Evolutionary conservation across 1,284 basidiomycete genomes (phyloP), one percentile per base, ranked within the genome.

Genomic region (Pseudozyma pruni): DNA sequence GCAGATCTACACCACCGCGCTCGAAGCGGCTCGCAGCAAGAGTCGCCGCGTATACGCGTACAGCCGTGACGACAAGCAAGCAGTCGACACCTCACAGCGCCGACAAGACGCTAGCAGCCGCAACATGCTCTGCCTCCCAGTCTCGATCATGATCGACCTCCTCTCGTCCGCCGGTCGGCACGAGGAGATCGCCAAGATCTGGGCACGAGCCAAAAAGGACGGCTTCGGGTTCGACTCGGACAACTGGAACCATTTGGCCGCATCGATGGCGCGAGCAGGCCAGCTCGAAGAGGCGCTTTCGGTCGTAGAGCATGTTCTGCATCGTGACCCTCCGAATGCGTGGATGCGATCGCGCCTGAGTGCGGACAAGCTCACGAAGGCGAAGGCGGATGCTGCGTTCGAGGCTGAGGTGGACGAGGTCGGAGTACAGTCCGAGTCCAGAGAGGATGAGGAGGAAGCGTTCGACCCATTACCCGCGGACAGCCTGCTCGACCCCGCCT

Each of bases 161-260:
- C 55, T 75, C 8, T 67, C 74, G 2, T 40, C 34, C 0, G 71
- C 72, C 7, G 79, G 73, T 1, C 83, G 94, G 34, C 91, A 91
- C 3, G 83, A 85, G 1, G 87, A 89, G 54, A 87, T 96, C 35
- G 87, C 89, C 17, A 79, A 83, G 11, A 85, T 87, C 0, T 98
- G 95, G 94, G 83, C 85, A 16, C 80, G 84, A 27, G 87, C 92
- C 43, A 86, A 88, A 63, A 70, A 83, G 7, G 83, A 86, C n/a
- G 92, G 92, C 1, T 91, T 95, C 72, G 86, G 86, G 3, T 93
- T 94, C 78, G 93, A 97, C 80, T 87, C 91, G 11, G 89, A 91
- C 74, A 98, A 97, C 83, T 98, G 93, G 91, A 98, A 97, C 80
- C 89, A 92, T 76, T 86, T 95, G 22, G 87, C 86, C 22, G 85